phyloP scores from a whole-genome alignment of 495 filamentous ascomycete species.

The Extremus antarcticus region DNA sequence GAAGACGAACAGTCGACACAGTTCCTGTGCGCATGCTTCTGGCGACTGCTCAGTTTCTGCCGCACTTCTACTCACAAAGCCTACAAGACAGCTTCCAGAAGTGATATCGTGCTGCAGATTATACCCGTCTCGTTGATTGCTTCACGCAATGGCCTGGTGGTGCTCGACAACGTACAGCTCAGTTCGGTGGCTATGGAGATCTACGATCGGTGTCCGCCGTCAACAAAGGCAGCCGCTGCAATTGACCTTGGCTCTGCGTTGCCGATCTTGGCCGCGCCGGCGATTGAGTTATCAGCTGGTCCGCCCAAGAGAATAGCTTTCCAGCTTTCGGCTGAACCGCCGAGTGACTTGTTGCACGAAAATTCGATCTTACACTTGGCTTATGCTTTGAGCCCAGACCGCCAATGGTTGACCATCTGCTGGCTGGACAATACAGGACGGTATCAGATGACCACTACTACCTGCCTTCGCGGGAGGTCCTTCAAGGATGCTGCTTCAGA shows the following conservation, averaged over 20 bases:
- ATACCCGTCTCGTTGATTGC: slow-evolving; percentile 62
- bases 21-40: slow-evolving; percentile 69
- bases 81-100: slow-evolving; percentile 29
- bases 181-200: slow-evolving; percentile 66
- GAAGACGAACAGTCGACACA: slow-evolving; percentile 47
- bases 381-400: slow-evolving; percentile 69
- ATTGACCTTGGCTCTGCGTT: slow-evolving; percentile 33
- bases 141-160: slow-evolving; percentile 51
- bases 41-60: slow-evolving; percentile 62
- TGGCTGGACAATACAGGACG: slow-evolving; percentile 82
- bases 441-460: slow-evolving; percentile 66
- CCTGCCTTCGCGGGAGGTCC: slow-evolving; percentile 44
- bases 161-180: slow-evolving; percentile 58
- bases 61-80: slow-evolving; percentile 38
- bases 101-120: slow-evolving; percentile 72
- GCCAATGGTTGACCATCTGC: slow-evolving; percentile 78
- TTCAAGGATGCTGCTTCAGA: slow-evolving; percentile 60
- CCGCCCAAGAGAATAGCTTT: slow-evolving; percentile 69
- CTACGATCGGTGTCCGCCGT: slow-evolving; percentile 69
- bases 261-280: slow-evolving; percentile 45
- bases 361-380: slow-evolving; percentile 78
- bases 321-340: slow-evolving; percentile 55
- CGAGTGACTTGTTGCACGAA: slow-evolving; percentile 66
- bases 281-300: slow-evolving; percentile 63
- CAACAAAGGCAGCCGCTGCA: slow-evolving; percentile 26